Base-by-base conservation (phyloP, 2,329 filamentous ascomycete species). In the Ceratocystis alfenasii region DNA sequence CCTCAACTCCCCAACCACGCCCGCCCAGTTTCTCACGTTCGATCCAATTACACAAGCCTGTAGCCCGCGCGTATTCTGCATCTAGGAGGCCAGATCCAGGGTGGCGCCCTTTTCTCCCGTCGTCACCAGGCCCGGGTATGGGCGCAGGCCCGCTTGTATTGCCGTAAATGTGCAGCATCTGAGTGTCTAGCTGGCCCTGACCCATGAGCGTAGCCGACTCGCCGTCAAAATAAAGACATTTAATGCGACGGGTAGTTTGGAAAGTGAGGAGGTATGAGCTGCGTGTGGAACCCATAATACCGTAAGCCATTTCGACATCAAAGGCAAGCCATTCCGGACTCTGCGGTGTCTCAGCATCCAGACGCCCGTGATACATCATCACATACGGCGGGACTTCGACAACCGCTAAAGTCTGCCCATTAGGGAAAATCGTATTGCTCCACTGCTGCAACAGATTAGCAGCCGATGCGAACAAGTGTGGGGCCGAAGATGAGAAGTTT, bases 281-380 rank as follows among this genome's bases (percentile, higher is more conserved):
- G 44, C 75, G 73, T 28, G 73, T 72, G 0, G 72, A 72, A 22
- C 79, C 79, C 75, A 80, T 80, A 68, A 82, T 81, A 4, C 77
- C 78, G 69, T 81, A 81, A n/a, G 78, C 75, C 79, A 81, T 81
- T 66, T 78, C 78, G 50, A 78, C 72, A 70, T 81, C 80, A 68
- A 82, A 78, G 5, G 79, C 77, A 25, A 81, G 72, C 79, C 79
- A 82, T 71, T 82, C 80, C 12, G 79, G 79, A 65, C 75, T 79
- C 17, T 78, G 76, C 2, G 78, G 76, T 3, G 74, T 68, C 4
- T 76, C 71, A 10, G 65, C 71, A 67, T 79, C 77, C 68, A 71
- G 72, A 53, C 78, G 72, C 12, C 79, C 79, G 70, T 82, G 80
- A 71, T 81, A 80, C 46, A 81, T 71, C 65, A 78, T 74, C 8